Evolutionary conservation across 441 rosid genomes (phyloP).

Genomic region (Pelargonium fulgidum): DNA sequence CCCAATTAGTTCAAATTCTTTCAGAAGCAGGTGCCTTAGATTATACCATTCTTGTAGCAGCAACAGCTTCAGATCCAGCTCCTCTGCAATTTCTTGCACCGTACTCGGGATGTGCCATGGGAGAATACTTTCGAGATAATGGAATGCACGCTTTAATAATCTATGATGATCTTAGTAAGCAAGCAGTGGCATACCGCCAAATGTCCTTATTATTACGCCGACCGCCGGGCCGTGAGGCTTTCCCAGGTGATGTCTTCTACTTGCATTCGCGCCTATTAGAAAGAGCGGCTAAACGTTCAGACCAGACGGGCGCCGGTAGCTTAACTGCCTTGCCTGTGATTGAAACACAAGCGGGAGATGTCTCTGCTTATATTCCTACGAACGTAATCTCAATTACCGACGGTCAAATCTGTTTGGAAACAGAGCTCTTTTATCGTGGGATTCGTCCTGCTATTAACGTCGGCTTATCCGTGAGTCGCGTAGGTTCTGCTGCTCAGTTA

Average conservation of each 20-base stretch:
- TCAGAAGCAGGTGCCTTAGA: constrained; percentile 18
- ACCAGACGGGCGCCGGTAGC: constrained; percentile 14
- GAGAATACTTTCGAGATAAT: constrained; percentile 9
- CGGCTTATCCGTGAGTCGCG: background rate
- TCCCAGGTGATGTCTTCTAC: constrained; percentile 6
- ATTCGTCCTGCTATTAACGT: constrained; percentile 10
- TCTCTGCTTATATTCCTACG: constrained; percentile 15
- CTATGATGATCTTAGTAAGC: constrained; percentile 7
- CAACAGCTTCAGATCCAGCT: constrained; percentile 15
- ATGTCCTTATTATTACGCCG: background rate
- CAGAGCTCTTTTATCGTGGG: constrained; percentile 9
- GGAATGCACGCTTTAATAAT: constrained; percentile 11
- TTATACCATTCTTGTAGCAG: constrained; percentile 22
- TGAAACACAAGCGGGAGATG: constrained; percentile 17
- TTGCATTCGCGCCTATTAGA: constrained; percentile 22
- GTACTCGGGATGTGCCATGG: constrained; percentile 11
- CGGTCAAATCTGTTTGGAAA: constrained; percentile 16
- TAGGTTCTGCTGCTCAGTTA: constrained; percentile 11
- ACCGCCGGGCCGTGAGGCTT: constrained; percentile 7
- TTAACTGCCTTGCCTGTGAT: constrained; percentile 14
- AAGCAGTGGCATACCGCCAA: background rate
- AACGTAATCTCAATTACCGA: constrained; percentile 14
- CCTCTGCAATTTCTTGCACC: constrained; percentile 14
- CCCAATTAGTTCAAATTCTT: constrained; percentile 21
- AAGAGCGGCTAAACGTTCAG: constrained; percentile 17